Evolutionary conservation across 306 rosid species (phyloP), one percentile per base, ranked within the genome.

Genomic region (Vicia villosa): DNA sequence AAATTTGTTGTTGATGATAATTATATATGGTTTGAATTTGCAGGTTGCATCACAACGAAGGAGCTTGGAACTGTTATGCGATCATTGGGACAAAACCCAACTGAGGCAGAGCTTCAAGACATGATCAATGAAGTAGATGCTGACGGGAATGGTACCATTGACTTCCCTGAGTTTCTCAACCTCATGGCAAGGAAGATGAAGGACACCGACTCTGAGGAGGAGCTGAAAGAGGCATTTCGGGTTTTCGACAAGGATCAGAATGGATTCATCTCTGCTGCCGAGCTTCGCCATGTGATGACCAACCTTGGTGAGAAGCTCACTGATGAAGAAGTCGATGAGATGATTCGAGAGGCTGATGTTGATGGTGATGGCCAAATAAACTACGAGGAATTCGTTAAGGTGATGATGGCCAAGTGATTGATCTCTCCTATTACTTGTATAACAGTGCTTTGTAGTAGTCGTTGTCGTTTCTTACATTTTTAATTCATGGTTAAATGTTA

Each of bases 351-450:
- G 79, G 96, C 96, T 61, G 96, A 89, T 63, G 90, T 87, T 63
- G 96, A 89, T 47, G 96, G 96, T 46, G 96, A 89, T 63, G 96
- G 96, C 54, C 96, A 89, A 86, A 89, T 89, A 77, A 89, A 89
- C 68, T 89, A 89, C 19, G 96, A 86, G 71, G 96, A 89, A 72
- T 89, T 89, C 54, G 96, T 87, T 63, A 89, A 86, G 85, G 88
- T 89, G 64, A 89, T 89, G 96, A 89, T 89, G 96, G 96, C 96
- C 26, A 89, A 89, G 84, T 89, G 83, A 76, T 24, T 89, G 82
- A 76, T 24, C 37, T 56, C 38, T 56, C 16, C 41, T 26, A 52
- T 72, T 76, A 46, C 68, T 60, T 70, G 38, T 72, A 21, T 62
- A 61, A 49, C 61, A 63, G 67, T 64, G 56, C 42, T 58, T 61